Base-by-base conservation (phyloP, 2,329 filamentous ascomycete genomes). In the Diaporthe vexans region DNA sequence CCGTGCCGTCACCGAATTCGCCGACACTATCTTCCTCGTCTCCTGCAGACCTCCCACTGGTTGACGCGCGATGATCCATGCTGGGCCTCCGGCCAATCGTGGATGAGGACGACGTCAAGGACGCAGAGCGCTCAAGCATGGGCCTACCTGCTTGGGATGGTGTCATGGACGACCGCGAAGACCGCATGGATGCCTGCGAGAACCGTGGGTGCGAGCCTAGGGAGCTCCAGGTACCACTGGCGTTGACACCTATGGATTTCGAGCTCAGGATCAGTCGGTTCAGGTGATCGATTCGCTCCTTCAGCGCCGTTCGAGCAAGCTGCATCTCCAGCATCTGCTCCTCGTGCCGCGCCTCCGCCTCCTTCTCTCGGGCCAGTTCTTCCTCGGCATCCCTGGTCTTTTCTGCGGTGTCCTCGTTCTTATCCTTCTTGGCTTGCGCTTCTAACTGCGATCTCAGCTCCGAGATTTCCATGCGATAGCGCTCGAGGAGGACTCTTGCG, bases 321-420 rank as follows among this genome's bases (percentile, higher is more conserved):
- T 99, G 97, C 94, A 99, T 98, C 84, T 99, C 97, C 72, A 99
- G 88, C 90, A 99, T 96, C 83, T 99, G 97, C 85, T 98, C 97
- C 81, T 98, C 95, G 78, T 98, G 97, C 52, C 95, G 91, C 78
- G 94, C 91, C 78, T 95, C 92, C 10, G 94, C 94, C 83, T 98
- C 94, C 78, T 93, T 91, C 81, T 97, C 92, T 24, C 92, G 88
- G 54, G 88, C 91, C 78, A 92, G 90, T 79, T 97, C 94, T 78
- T 94, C 91, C 79, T 94, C 91, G 65, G 92, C 90, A 75, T 93
- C 89, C 68, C 89, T 90, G 33, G 86, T 84, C 73, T 87, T 88
- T 71, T 93, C 91, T 58, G 91, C 90, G 52, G 92, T 92, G 61
- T 90, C 89, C 58, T 91, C 90, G 61, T 88, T 88, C 73, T 90